phyloP scores from a whole-genome alignment of 2,329 filamentous ascomycete genomes.

The Calonectria naviculata region DNA sequence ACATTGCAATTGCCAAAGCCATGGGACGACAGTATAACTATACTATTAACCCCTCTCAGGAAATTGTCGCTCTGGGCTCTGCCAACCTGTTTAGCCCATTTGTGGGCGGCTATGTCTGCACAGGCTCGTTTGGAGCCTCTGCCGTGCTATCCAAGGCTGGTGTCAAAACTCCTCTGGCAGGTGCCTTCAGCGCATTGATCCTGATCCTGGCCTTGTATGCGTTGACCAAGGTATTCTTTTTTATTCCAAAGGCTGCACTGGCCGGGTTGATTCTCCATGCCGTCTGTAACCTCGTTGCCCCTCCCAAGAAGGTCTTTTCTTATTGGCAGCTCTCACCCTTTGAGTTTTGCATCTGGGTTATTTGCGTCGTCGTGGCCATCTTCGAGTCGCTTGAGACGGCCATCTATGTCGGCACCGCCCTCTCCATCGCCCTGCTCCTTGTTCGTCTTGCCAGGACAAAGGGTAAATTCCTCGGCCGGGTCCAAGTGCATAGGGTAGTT shows the following conservation, averaged over 20 bases:
- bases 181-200: constrained; percentile 80
- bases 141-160: constrained; percentile 89
- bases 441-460: constrained; percentile 57
- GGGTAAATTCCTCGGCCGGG: constrained; percentile 59
- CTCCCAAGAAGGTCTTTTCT: constrained; percentile 78
- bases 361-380: constrained; percentile 71
- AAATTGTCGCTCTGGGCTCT: constrained; percentile 81
- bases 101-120: constrained; percentile 65
- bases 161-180: constrained; percentile 81
- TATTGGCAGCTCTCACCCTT: constrained; percentile 83
- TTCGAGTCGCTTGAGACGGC: constrained; percentile 62
- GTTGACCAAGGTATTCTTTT: constrained; percentile 82
- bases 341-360: constrained; percentile 80
- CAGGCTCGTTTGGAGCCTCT: constrained; percentile 70
- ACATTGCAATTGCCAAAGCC: constrained; percentile 86
- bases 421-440: constrained; percentile 56
- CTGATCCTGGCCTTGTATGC: constrained; percentile 84
- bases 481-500: constrained; percentile 36
- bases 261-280: constrained; percentile 86
- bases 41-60: constrained; percentile 81
- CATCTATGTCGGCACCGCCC: constrained; percentile 60
- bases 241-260: constrained; percentile 78
- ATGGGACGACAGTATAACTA: constrained; percentile 86
- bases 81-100: constrained; percentile 82
- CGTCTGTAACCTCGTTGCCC: constrained; percentile 80